These are phyloP conservation scores for Magnaporthiopsis incrustans DNA, from an alignment of 2,329 filamentous ascomycete species.

Conservation along the genomic window DNA sequence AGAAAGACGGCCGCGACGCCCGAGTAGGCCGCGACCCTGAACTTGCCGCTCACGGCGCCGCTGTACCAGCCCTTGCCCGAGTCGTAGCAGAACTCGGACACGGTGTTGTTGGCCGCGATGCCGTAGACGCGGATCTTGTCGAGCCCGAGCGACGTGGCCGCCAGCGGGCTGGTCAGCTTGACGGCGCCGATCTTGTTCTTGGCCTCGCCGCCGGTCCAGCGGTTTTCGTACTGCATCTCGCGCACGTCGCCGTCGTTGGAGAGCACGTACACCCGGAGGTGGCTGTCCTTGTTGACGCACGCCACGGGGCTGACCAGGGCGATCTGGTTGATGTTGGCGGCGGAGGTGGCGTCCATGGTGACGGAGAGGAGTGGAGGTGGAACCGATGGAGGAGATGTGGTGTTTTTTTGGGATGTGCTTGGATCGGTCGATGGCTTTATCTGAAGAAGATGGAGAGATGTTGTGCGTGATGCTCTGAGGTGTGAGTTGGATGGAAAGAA, in stretches of 20 bases:
- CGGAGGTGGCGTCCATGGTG: background rate
- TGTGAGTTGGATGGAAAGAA: background rate
- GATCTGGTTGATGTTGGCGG: conserved; percentile 8
- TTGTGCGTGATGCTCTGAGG: background rate
- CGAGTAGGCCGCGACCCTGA: conserved; percentile 9
- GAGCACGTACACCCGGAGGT: conserved; percentile 11
- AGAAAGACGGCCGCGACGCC: conserved; percentile 9
- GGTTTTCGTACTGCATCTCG: conserved; percentile 6
- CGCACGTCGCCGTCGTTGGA: conserved; percentile 11
- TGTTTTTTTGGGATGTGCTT: background rate
- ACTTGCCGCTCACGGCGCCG: conserved; percentile 7
- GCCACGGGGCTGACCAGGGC: conserved; percentile 9
- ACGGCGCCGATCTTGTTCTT: conserved; percentile 7
- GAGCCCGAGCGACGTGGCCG: conserved; percentile 9
- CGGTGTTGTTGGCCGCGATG: conserved; percentile 4
- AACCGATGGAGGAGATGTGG: background rate
- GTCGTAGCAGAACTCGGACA: conserved; percentile 7
- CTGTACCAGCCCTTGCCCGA: conserved; percentile 8
- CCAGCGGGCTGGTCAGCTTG: conserved; percentile 8
- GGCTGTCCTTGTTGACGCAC: conserved; percentile 9
- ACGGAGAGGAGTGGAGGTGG: background rate
- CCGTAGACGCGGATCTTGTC: conserved; percentile 10
- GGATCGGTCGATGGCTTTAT: background rate
- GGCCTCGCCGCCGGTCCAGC: conserved; percentile 4
- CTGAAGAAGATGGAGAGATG: background rate